phyloP scores from a whole-genome alignment of 2,329 filamentous ascomycete genomes.

The Geoglossum cookeanum region DNA sequence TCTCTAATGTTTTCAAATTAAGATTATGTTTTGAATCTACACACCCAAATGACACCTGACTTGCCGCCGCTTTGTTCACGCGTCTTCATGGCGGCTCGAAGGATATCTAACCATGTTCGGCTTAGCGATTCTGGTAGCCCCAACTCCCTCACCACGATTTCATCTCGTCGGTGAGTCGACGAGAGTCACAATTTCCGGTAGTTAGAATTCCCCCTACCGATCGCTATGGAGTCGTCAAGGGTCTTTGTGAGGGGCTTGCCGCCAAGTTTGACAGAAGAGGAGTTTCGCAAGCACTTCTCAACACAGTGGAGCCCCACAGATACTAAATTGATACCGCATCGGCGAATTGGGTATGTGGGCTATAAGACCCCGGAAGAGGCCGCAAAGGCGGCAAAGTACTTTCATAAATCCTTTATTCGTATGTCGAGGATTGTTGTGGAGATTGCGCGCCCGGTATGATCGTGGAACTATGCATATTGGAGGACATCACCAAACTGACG shows the following conservation, averaged over 20 bases:
- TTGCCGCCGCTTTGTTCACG: no score
- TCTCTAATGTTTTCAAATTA: no score
- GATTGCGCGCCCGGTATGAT: slow-evolving; percentile 55
- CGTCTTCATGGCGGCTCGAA: neutral
- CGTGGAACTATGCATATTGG: neutral
- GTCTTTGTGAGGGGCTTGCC: slow-evolving; percentile 57
- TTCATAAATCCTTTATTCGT: slow-evolving; percentile 85
- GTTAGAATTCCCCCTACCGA: neutral
- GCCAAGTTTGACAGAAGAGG: slow-evolving; percentile 63
- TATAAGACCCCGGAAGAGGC: slow-evolving; percentile 74
- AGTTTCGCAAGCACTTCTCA: slow-evolving; percentile 79
- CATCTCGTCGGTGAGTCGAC: neutral
- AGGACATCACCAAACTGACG: slow-evolving; percentile 12
- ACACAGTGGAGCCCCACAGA: slow-evolving; percentile 66
- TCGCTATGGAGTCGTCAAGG: slow-evolving; percentile 54
- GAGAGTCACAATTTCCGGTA: no score
- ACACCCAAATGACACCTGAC: no score
- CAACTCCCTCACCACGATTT: neutral
- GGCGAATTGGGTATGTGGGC: slow-evolving; percentile 88
- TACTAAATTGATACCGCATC: slow-evolving; percentile 72
- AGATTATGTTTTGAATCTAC: no score
- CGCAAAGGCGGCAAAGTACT: slow-evolving; percentile 71
- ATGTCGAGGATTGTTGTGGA: slow-evolving; percentile 91
- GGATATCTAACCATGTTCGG: neutral
- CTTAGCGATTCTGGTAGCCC: neutral